Evolutionary conservation across 2,329 filamentous ascomycete genomes (phyloP).

Genomic region (Gremmenia infestans): DNA sequence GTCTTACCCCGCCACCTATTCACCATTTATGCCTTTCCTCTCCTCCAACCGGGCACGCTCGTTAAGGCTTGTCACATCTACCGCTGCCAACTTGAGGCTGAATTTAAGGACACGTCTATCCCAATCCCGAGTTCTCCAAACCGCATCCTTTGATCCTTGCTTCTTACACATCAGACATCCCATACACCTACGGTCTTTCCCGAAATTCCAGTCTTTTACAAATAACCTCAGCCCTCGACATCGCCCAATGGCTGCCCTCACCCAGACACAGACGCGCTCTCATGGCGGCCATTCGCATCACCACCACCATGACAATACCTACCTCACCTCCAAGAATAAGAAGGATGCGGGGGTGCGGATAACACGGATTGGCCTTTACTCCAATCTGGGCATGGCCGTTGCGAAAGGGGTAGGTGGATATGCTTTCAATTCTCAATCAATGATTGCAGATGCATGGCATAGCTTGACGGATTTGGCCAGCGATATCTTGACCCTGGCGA

Average conservation of each 20-base stretch:
- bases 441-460: constrained; percentile 92
- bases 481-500: constrained; percentile 88
- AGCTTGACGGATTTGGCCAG: constrained; percentile 92
- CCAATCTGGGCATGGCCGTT: constrained; percentile 91
- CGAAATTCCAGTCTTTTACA: constrained; percentile 22
- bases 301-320: constrained; percentile 81
- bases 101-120: constrained; percentile 30
- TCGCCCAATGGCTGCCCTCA: constrained; percentile 28
- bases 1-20: constrained; percentile 8
- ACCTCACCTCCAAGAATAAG: constrained; percentile 76
- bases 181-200: constrained; percentile 18
- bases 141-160: constrained; percentile 22
- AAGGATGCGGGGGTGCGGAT: constrained; percentile 92
- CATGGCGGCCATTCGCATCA: constrained; percentile 55
- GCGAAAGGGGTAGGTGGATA: constrained; percentile 91
- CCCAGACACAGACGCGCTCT: constrained; percentile 29
- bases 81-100: constrained; percentile 21
- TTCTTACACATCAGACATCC: constrained; percentile 14
- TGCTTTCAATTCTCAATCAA: constrained; percentile 88
- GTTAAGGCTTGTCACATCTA: constrained; percentile 25
- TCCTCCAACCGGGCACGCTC: constrained; percentile 23
- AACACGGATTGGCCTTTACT: constrained; percentile 80
- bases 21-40: constrained; percentile 25
- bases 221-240: constrained; percentile 17
- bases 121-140: constrained; percentile 27